phyloP scores from a whole-genome alignment of 805 yeast genomes.

The Candida awuae region DNA sequence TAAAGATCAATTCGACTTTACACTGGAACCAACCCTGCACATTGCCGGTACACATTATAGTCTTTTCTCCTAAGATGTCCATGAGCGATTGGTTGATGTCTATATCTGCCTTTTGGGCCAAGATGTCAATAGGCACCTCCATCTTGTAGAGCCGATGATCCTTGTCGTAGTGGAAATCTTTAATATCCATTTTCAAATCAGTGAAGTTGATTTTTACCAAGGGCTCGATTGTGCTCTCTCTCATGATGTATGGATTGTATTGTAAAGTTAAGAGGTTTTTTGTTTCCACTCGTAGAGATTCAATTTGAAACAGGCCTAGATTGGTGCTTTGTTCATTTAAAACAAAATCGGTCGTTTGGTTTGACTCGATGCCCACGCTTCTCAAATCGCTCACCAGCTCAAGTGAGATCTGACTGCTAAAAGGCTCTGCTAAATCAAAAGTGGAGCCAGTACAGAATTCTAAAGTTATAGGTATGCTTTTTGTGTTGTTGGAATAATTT shows the following conservation, averaged over 20 bases:
- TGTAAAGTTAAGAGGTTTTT: neutral
- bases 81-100: conserved; percentile 2
- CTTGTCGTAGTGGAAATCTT: conserved; percentile 7
- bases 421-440: conserved; percentile 1
- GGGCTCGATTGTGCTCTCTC: neutral
- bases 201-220: conserved; percentile 2
- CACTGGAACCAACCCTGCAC: conserved; percentile 4
- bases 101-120: neutral
- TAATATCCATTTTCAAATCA: conserved; percentile 2
- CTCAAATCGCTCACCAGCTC: conserved; percentile 1
- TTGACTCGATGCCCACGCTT: neutral
- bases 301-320: conserved; percentile 3
- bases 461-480: conserved; percentile 2
- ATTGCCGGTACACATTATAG: conserved; percentile 3
- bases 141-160: neutral
- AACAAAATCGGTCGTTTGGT: conserved; percentile 6
- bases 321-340: conserved; percentile 8
- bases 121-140: neutral
- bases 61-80: neutral
- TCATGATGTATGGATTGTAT: neutral
- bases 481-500: conserved; percentile 2
- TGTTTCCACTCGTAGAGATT: conserved; percentile 2
- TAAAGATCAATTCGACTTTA: neutral
- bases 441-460: neutral
- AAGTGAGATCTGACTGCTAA: conserved; percentile 1